These are phyloP conservation scores for Lachancea waltii DNA, from an alignment of 805 yeast genomes.

Conservation along the genomic window DNA sequence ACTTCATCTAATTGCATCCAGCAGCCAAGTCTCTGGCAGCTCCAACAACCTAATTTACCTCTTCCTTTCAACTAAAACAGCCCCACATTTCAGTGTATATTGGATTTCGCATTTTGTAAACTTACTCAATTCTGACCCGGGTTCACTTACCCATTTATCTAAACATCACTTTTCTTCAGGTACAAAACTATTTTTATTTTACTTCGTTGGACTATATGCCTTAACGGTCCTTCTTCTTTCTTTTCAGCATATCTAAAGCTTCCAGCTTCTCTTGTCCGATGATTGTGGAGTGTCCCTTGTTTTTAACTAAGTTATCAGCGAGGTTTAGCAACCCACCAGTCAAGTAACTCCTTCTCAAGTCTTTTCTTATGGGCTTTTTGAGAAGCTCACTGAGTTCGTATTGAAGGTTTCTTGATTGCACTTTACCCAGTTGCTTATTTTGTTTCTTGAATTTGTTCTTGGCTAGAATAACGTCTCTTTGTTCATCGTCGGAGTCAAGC, in stretches of 20 bases:
- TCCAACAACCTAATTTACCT: conserved; percentile 1
- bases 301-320: conserved; percentile 69
- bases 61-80: neutral
- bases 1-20: conserved; percentile 27
- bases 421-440: conserved; percentile 46
- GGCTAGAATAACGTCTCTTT: conserved; percentile 41
- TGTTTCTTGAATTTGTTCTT: conserved; percentile 54
- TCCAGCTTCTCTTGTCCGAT: conserved; percentile 63
- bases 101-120: conserved; percentile 6
- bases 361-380: conserved; percentile 49
- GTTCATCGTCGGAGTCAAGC: conserved; percentile 58
- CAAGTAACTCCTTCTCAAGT: conserved; percentile 61
- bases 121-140: conserved; percentile 1
- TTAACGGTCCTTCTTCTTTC: conserved; percentile 21
- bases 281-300: conserved; percentile 58
- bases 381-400: conserved; percentile 50
- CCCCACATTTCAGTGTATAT: conserved; percentile 2
- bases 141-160: neutral
- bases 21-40: neutral
- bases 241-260: conserved; percentile 59
- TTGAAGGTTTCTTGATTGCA: conserved; percentile 41
- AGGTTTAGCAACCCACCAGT: conserved; percentile 74
- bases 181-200: neutral
- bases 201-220: no score
- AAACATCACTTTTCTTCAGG: neutral